Evolutionary conservation across 2,329 filamentous ascomycete species (phyloP), one percentile per base, ranked within the genome.

Genomic region (Neofusicoccum kwambonambiense): DNA sequence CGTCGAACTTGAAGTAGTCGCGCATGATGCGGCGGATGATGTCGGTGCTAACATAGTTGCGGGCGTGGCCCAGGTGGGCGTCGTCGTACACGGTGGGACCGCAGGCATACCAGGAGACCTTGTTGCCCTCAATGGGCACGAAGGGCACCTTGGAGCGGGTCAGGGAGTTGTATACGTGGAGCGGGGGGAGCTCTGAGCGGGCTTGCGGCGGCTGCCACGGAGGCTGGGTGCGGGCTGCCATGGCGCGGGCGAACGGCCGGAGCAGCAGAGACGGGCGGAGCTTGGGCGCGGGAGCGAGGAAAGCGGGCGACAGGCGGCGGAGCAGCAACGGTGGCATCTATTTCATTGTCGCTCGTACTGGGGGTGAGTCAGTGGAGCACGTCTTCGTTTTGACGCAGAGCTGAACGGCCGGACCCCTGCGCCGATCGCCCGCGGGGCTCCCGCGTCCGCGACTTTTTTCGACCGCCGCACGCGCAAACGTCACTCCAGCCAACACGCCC

Each of bases 11-110:
- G 76, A 96, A 96, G 78, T 95, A 94, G 76, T 94, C 88, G 72
- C 86, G 83, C 77, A 96, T 79, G 71, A 96, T 91, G 71, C 93
- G 88, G 67, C 93, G 86, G 70, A 96, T 88, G 68, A 96, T 93
- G 77, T 97, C 93, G 51, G 91, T 94, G 57, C 89, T 91, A 68
- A 96, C 91, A 85, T 96, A 96, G 80, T 96, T 96, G 70, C 92
- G 84, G 35, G 91, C 92, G 78, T 96, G 92, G 35, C 92, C 90
- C 67, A 94, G 78, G 81, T 94, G 91, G 67, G 89, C 86, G 79
- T 93, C 89, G 75, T 93, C 91, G 75, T 93, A 66, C 47, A 90
- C 89, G 1, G 92, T 97, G 65, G 92, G 92, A 17, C 93, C 93
- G 80, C 93, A 97, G 70, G 89, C 90, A 77, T 96, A 96, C 92